A percentile compares a stretch with the other conserved stretches of the same genome.
Evolutionary conservation across 495 filamentous ascomycete genomes (phyloP).

Genomic region (Penicillium argentinense): DNA sequence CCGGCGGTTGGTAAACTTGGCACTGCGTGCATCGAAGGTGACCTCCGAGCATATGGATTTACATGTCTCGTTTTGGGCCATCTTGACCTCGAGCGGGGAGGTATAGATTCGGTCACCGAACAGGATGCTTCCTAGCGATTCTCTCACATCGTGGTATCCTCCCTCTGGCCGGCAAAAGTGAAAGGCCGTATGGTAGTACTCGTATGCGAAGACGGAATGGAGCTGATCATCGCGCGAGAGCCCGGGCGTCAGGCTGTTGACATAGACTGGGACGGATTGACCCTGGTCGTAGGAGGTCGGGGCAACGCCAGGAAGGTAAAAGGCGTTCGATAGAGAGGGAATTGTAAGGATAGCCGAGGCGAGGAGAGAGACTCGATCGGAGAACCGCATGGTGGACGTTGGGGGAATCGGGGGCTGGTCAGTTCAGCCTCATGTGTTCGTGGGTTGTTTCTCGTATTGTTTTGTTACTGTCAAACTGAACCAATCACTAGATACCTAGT

Average conservation of each 20-base stretch:
- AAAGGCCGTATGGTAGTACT: slow-evolving; percentile 89
- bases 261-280: slow-evolving; percentile 80
- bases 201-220: slow-evolving; percentile 88
- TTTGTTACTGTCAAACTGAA: slow-evolving; percentile 2
- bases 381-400: slow-evolving; percentile 41
- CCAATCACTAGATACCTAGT: too few species aligned
- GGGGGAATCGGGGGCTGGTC: slow-evolving; percentile 5
- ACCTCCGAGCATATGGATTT: slow-evolving; percentile 68
- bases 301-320: slow-evolving; percentile 95
- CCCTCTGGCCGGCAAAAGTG: slow-evolving; percentile 80
- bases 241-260: slow-evolving; percentile 88
- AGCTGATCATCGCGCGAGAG: slow-evolving; percentile 76
- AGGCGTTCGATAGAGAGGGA: slow-evolving; percentile 63
- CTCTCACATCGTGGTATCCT: slow-evolving; percentile 71
- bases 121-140: slow-evolving; percentile 92
- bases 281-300: slow-evolving; percentile 82
- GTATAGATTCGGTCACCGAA: slow-evolving; percentile 96
- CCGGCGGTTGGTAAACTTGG: slow-evolving; percentile 76
- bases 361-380: slow-evolving; percentile 30
- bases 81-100: slow-evolving; percentile 83
- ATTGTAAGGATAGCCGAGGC: slow-evolving; percentile 30
- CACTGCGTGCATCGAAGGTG: slow-evolving; percentile 64
- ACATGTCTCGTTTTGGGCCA: slow-evolving; percentile 82
- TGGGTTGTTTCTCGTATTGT: not conserved
- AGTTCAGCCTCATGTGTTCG: slow-evolving; percentile 16